Base-by-base conservation (phyloP, 345 rosid genomes). In the Bretschneidera sinensis region DNA sequence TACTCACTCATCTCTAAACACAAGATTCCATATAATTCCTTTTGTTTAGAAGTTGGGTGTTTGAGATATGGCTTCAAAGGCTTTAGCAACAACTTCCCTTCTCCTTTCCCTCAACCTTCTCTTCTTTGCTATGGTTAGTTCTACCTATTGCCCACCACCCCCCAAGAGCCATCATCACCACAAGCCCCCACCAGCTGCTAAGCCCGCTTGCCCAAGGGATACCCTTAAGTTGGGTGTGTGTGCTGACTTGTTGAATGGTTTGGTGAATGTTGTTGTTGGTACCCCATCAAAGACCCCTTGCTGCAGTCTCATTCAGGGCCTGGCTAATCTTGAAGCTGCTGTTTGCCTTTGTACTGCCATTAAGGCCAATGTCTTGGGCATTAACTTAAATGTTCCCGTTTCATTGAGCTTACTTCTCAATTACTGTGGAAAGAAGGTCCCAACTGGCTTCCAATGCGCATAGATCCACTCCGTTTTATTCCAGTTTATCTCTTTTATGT, bases 281-380 rank as follows among this genome's bases (percentile, higher is more conserved):
- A 73, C 67, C 15, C 87, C 91, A 20, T 81, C 88, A 21, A 75
- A 75, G 66, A 77, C 67, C 15, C 87, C 91, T 22, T 88, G 87
- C 67, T 84, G 92, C 67, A 55, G 74, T 48, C 78, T 85, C 57
- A 50, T 91, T 28, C 51, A 74, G 0, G 81, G 74, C 56, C 79
- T 84, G 34, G 82, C 67, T 22, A 86, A 88, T 75, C 73, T 85
- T 0, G 91, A 91, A 61, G 97, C 86, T 9, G 94, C 91, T 6
- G 85, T 77, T 39, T 91, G 96, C 78, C 88, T 88, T 20, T 85
- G 96, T 76, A 91, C 97, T 43, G 85, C 87, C 70, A 68, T 88
- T 48, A 84, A 81, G 52, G 94, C 89, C 43, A 82, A 67, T 60
- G 19, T 85, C 56, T 65, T 88, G 67, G 91, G 91, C 49, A 52